Base-by-base conservation (phyloP, 768 basidiomycete genomes). In the Leucosporidium scottii region DNA sequence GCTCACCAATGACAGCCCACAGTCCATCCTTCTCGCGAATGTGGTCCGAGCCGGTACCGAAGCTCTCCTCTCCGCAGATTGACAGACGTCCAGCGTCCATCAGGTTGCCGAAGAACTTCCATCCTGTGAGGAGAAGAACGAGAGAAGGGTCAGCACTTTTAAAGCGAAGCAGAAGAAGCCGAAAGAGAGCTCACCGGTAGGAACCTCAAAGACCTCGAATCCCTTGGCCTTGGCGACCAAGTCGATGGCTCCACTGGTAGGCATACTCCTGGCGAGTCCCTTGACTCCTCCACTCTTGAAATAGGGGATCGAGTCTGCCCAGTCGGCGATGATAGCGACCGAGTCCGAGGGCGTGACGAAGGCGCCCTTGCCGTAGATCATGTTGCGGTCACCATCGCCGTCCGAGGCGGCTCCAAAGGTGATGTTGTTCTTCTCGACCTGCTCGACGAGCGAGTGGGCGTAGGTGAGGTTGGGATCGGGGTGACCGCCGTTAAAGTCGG, bases 41-140 rank as follows among this genome's bases (percentile, higher is more conserved):
- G 79, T 99, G 96, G 80, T 99, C 96, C 20, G 94, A 98, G n/a
- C 96, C 96, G 12, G 96, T 99, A 65, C 96, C 96, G 78, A 99
- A 99, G 5, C 91, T 93, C 81, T 99, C 96, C 78, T 99, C 96
- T 65, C 96, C 96, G 76, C 96, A 99, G 77, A 99, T 98, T 59
- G 94, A 97, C 59, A 99, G 84, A 54, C 91, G 84, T 0, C 93
- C 94, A 25, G 96, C 96, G 78, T 99, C 96, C 96, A 99, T 99
- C 74, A 99, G 82, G 80, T 98, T 99, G 57, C 96, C 96, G 77
- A 99, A 99, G 85, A 99, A 99, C 80, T 99, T 99, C 93, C 93
- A 97, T 71, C 94, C 93, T 93, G n/a, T n/a, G n/a, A 71, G 21
- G 44, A 54, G 20, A 39, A 28, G 8, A 51, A 9, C 25, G 6